phyloP scores from a whole-genome alignment of 371 early-diverging fungal genomes.

The Apophysomyces ossiformis region DNA sequence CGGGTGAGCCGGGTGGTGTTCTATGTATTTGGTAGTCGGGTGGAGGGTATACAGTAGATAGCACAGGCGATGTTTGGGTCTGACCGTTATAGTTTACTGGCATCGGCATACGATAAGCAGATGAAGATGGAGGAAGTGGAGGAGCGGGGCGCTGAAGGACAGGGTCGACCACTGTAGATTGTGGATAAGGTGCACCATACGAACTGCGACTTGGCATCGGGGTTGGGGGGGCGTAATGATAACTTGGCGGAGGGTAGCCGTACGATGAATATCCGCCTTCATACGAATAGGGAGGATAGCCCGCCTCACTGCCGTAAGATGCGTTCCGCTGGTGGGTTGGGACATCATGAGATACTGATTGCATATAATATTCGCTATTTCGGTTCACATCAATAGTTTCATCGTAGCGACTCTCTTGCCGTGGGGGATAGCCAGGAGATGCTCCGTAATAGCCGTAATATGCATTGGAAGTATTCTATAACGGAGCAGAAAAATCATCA shows the following conservation, averaged over 20 bases:
- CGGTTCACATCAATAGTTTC: not conserved
- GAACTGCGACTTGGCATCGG: constrained; percentile 18
- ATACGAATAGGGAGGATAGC: constrained; percentile 32
- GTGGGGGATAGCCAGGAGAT: not conserved
- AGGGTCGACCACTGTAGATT: constrained; percentile 15
- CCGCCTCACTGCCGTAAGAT: constrained; percentile 13
- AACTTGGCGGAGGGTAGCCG: constrained; percentile 3
- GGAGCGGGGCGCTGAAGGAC: constrained; percentile 8
- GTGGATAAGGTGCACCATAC: constrained; percentile 20
- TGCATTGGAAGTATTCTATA: constrained; percentile 18
- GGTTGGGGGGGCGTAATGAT: constrained; percentile 16
- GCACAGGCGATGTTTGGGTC: constrained; percentile 3
- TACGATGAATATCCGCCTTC: constrained; percentile 60
- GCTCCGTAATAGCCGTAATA: constrained; percentile 20
- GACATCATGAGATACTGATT: not conserved
- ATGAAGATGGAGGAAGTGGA: constrained; percentile 1
- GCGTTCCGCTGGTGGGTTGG: constrained; percentile 13
- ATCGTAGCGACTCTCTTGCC: constrained; percentile 1
- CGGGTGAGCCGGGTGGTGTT: constrained; percentile 19
- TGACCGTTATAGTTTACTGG: constrained; percentile 7
- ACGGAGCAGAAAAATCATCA: not conserved
- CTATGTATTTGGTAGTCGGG: constrained; percentile 16
- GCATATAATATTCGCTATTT: constrained; percentile 5
- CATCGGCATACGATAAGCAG: constrained; percentile 17
- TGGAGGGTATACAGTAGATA: not conserved